Conservation (phyloP, 1,139 yeast species). For the Taphrina pruni region DNA sequence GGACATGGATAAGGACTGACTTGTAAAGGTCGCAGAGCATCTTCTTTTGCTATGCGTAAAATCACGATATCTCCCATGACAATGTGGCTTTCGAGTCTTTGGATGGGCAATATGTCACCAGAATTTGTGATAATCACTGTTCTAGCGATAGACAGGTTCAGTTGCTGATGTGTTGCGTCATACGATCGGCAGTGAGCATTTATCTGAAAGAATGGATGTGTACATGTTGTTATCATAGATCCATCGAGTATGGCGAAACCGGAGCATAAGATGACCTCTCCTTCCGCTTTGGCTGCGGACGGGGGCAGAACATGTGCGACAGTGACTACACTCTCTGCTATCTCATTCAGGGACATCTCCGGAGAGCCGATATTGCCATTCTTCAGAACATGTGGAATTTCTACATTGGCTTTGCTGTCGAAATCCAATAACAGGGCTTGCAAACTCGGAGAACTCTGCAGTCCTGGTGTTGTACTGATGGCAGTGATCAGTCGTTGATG, state of each 20-base stretch:
- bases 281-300: not conserved
- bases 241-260: conserved; percentile 37
- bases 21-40: conserved; percentile 4
- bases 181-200: conserved; percentile 27
- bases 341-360: conserved; percentile 20
- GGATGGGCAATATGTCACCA: conserved; percentile 10
- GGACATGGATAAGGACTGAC: conserved; percentile 39
- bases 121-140: conserved; percentile 29
- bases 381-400: conserved; percentile 24
- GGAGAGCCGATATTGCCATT: conserved; percentile 35
- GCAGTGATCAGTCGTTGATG: not conserved
- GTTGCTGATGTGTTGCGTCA: conserved; percentile 21
- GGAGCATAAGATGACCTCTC: conserved; percentile 27
- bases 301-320: conserved; percentile 31
- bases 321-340: conserved; percentile 34
- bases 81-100: conserved; percentile 28
- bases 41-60: not conserved
- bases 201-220: conserved; percentile 33
- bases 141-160: conserved; percentile 14
- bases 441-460: not conserved
- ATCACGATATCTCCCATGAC: conserved; percentile 35
- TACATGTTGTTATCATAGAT: conserved; percentile 22
- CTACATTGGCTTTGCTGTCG: conserved; percentile 20
- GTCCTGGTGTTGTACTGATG: not conserved
- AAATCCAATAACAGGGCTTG: conserved; percentile 13